Conservation (phyloP, 2,329 filamentous ascomycete genomes). For the Parascedosporium putredinis region DNA sequence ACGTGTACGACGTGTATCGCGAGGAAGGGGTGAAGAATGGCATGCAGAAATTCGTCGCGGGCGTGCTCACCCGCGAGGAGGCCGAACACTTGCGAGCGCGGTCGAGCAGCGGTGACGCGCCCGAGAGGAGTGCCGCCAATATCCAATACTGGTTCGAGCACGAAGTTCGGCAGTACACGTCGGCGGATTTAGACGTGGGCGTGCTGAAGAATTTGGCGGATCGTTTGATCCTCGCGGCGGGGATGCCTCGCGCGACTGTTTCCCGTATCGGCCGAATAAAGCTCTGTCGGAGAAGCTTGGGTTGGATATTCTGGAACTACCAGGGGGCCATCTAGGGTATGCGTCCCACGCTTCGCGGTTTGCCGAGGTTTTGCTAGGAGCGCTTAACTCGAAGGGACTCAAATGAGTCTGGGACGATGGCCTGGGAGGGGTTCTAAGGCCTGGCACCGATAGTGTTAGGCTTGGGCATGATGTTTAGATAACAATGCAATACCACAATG, state of each 20-base stretch:
- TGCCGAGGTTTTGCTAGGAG: no score
- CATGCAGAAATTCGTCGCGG: not conserved
- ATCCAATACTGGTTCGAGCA: not conserved
- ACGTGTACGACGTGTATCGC: not conserved
- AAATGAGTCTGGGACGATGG: no score
- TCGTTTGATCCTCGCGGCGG: not conserved
- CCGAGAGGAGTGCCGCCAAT: not conserved
- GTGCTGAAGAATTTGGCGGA: not conserved
- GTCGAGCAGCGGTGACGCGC: not conserved
- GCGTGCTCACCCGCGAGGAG: not conserved
- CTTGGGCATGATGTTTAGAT: no score
- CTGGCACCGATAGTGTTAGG: no score
- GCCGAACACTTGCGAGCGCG: not conserved
- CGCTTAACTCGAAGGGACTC: no score
- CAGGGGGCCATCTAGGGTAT: not conserved
- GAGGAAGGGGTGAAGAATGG: not conserved
- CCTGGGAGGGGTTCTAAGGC: no score
- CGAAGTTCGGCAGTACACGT: not conserved
- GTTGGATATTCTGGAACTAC: not conserved
- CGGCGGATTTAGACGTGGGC: not conserved
- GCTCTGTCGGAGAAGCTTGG: not conserved
- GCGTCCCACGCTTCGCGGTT: not conserved
- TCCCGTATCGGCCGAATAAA: not conserved
- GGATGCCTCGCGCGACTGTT: not conserved
- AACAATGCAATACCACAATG: no score